Evolutionary conservation across 2,329 filamentous ascomycete species (phyloP).

Genomic region (Aspergillus niger): DNA sequence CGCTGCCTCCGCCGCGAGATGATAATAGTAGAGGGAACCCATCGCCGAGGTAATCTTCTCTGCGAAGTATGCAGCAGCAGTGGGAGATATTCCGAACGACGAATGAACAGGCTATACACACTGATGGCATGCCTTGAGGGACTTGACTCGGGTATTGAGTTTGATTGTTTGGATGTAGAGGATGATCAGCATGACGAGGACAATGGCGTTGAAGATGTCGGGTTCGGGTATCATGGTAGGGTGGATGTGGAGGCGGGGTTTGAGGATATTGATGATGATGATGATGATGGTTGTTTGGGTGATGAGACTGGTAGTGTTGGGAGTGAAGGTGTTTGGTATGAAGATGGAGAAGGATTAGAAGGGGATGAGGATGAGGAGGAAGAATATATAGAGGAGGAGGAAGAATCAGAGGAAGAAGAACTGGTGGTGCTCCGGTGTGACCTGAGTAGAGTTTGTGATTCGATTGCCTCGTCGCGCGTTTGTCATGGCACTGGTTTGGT

Average conservation of each 20-base stretch:
- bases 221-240: too few species aligned
- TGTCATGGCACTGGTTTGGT: too few species aligned
- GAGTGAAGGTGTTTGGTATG: neutral
- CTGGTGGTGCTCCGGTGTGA: neutral
- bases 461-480: neutral
- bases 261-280: neutral
- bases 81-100: too few species aligned
- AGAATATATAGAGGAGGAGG: neutral
- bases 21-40: neutral
- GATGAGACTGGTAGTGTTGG: neutral
- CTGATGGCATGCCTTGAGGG: too few species aligned
- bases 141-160: too few species aligned
- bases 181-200: too few species aligned
- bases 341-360: neutral
- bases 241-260: too few species aligned
- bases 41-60: too few species aligned
- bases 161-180: too few species aligned
- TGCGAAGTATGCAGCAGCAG: too few species aligned
- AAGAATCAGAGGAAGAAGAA: neutral
- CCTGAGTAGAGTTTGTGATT: neutral
- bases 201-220: too few species aligned
- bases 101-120: too few species aligned
- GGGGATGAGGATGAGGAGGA: neutral
- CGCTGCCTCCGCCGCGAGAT: neutral
- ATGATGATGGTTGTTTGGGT: neutral